A percentile compares a stretch with the other conserved stretches of the same genome.
These are phyloP conservation scores for Lactifluus hygrophoroides DNA, from an alignment of 768 basidiomycete species.

Conservation along the genomic window DNA sequence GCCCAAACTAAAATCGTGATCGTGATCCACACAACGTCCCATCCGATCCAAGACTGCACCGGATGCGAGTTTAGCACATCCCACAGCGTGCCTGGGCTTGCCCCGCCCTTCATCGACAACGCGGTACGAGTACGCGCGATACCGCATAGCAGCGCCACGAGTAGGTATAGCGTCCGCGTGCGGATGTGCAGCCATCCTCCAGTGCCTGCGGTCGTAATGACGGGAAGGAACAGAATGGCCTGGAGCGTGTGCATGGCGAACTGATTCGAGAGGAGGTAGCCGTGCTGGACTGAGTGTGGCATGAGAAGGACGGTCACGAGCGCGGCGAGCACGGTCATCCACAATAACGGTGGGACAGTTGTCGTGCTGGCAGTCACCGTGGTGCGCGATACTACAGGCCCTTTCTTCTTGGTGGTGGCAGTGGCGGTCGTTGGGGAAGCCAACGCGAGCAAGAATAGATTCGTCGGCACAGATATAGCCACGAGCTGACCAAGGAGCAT, in stretches of 20 bases:
- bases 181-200: constrained; percentile 21
- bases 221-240: constrained; percentile 41
- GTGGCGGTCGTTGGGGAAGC: too few relatives aligned
- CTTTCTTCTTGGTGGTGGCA: not conserved
- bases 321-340: constrained; percentile 37
- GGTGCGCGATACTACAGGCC: too few relatives aligned
- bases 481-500: constrained; percentile 69
- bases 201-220: too few relatives aligned
- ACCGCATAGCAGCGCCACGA: constrained; percentile 28
- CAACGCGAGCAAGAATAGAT: constrained; percentile 52
- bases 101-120: too few relatives aligned
- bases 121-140: constrained; percentile 32
- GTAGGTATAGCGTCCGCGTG: constrained; percentile 30
- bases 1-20: too few relatives aligned
- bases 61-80: constrained; percentile 41
- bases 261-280: constrained; percentile 48
- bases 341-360: constrained; percentile 27
- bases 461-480: constrained; percentile 57
- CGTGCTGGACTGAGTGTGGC: constrained; percentile 34
- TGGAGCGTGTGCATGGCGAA: constrained; percentile 52
- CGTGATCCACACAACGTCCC: constrained; percentile 55
- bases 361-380: too few relatives aligned
- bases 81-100: constrained; percentile 29
- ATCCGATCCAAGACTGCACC: constrained; percentile 55
- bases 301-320: constrained; percentile 36